Conservation (phyloP, 345 rosid genomes). For the Kandelia obovata region DNA sequence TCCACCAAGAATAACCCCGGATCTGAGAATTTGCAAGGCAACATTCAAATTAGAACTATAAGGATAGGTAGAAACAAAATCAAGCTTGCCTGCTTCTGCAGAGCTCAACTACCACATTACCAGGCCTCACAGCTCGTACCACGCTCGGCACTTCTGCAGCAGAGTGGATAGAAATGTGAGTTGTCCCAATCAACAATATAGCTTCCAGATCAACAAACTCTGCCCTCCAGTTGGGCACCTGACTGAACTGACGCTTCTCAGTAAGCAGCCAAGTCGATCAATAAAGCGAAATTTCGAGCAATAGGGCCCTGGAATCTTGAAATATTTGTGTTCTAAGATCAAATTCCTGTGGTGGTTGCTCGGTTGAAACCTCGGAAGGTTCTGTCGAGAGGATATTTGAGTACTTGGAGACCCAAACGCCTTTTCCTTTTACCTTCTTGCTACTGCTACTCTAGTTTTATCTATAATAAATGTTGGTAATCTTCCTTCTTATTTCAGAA, state of each 20-base stretch:
- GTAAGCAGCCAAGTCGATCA: slow-evolving; percentile 63
- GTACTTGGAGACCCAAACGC: slow-evolving; percentile 12
- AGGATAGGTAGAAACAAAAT: neutral
- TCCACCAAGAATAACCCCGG: neutral
- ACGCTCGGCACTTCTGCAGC: slow-evolving; percentile 68
- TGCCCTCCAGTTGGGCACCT: slow-evolving; percentile 74
- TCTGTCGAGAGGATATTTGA: slow-evolving; percentile 26
- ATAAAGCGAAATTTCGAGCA: slow-evolving; percentile 43
- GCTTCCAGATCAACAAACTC: slow-evolving; percentile 71
- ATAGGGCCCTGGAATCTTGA: slow-evolving; percentile 51
- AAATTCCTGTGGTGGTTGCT: slow-evolving; percentile 70
- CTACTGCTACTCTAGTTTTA: no score
- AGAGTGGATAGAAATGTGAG: slow-evolving; percentile 56
- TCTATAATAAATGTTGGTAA: no score
- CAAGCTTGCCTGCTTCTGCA: slow-evolving; percentile 84
- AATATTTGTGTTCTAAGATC: slow-evolving; percentile 57
- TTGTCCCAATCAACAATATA: slow-evolving; percentile 78
- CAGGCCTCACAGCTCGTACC: slow-evolving; percentile 57
- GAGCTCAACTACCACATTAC: slow-evolving; percentile 87
- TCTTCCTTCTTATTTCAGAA: no score
- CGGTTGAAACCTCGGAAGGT: slow-evolving; percentile 46
- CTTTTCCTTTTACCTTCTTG: no score
- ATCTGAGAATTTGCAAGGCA: neutral
- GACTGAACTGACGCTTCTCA: slow-evolving; percentile 61
- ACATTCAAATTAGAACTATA: neutral